A percentile compares a stretch with the other conserved stretches of the same genome.
Evolutionary conservation across 2,329 filamentous ascomycete genomes (phyloP).

Genomic region (Colletotrichum salicis): DNA sequence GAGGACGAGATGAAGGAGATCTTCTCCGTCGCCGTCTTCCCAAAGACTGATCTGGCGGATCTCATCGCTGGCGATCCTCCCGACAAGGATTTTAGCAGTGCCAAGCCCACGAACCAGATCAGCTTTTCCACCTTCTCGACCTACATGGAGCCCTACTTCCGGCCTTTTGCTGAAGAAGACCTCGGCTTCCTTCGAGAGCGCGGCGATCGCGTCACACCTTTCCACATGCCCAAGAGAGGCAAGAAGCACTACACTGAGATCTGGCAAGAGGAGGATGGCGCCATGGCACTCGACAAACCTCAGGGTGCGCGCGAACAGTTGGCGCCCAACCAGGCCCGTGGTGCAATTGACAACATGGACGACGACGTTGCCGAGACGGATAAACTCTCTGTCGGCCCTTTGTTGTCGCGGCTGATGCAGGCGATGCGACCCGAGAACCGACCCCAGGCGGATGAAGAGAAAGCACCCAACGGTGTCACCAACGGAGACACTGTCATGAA

Average conservation of each 20-base stretch:
- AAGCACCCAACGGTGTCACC: constrained; percentile 61
- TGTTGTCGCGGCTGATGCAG: constrained; percentile 84
- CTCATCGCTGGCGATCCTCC: constrained; percentile 89
- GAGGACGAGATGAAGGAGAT: constrained; percentile 89
- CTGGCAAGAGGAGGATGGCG: constrained; percentile 94
- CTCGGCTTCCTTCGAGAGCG: constrained; percentile 91
- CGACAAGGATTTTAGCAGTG: constrained; percentile 94
- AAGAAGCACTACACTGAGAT: constrained; percentile 88
- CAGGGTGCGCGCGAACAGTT: constrained; percentile 72
- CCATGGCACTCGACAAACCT: constrained; percentile 76
- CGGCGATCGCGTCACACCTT: constrained; percentile 84
- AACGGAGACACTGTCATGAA: constrained; percentile 67
- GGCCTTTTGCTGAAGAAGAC: constrained; percentile 91
- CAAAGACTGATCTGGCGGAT: constrained; percentile 81
- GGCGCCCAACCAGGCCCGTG: constrained; percentile 83
- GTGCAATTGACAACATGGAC: constrained; percentile 85
- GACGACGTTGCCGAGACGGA: constrained; percentile 91
- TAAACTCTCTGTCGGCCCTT: constrained; percentile 85
- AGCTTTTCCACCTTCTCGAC: constrained; percentile 92
- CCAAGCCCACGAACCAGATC: constrained; percentile 94
- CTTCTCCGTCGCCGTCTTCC: constrained; percentile 87
- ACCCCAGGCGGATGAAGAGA: constrained; percentile 65
- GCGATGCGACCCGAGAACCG: constrained; percentile 82
- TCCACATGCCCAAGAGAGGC: constrained; percentile 86
- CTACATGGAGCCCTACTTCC: constrained; percentile 91